Conservation (phyloP, 768 basidiomycete genomes). For the Suillus tomentosus region DNA sequence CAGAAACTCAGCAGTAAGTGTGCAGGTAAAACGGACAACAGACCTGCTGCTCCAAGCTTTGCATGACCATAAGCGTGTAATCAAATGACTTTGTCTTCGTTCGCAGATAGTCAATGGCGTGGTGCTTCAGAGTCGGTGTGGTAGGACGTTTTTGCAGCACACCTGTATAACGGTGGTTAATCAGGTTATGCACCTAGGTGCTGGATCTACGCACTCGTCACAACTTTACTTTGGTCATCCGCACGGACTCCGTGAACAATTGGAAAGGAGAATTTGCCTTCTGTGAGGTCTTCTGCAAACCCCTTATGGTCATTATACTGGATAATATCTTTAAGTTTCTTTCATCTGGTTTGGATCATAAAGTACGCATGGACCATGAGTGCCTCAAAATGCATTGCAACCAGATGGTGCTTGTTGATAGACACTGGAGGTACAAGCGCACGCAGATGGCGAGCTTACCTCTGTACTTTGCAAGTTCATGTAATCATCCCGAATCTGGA, state of each 20-base stretch:
- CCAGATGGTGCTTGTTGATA: constrained; percentile 48
- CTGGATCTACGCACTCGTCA: constrained; percentile 64
- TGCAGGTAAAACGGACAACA: constrained; percentile 35
- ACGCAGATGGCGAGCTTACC: constrained; percentile 42
- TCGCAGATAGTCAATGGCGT: constrained; percentile 79
- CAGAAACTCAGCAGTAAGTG: not conserved
- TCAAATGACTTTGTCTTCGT: constrained; percentile 79
- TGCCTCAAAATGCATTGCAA: constrained; percentile 35
- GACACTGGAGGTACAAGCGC: not conserved
- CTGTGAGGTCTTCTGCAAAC: constrained; percentile 75
- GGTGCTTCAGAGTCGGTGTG: constrained; percentile 78
- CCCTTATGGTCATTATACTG: constrained; percentile 68
- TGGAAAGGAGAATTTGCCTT: constrained; percentile 82
- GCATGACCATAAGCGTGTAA: constrained; percentile 76
- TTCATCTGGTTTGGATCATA: not conserved
- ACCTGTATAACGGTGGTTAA: constrained; percentile 47
- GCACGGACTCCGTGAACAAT: constrained; percentile 80
- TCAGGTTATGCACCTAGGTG: not conserved
- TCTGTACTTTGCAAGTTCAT: constrained; percentile 91
- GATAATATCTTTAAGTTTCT: constrained; percentile 19
- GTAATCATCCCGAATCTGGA: constrained; percentile 96
- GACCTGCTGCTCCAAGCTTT: constrained; percentile 61
- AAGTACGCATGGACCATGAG: constrained; percentile 43
- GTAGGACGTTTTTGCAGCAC: constrained; percentile 90
- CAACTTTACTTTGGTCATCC: constrained; percentile 72